A percentile compares a stretch with the other conserved stretches of the same genome.
Evolutionary conservation across 2,329 filamentous ascomycete genomes (phyloP).

Genomic region (Cladosporium cucumerinum): DNA sequence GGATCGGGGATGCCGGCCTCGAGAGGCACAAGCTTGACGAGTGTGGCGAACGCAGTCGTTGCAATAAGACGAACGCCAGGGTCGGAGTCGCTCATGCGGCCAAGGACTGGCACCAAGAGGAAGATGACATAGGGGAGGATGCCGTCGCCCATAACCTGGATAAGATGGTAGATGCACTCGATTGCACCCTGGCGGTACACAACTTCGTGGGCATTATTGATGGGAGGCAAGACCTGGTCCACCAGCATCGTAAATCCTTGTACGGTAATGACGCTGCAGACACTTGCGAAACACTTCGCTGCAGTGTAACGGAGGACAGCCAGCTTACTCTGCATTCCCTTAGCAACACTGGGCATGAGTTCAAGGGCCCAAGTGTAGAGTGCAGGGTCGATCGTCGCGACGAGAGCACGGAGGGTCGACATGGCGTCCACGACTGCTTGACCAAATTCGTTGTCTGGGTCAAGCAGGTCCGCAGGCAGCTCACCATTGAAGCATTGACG

Average conservation of each 20-base stretch:
- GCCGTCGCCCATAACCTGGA: slow-evolving; percentile 94
- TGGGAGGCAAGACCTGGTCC: slow-evolving; percentile 85
- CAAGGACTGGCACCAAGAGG: slow-evolving; percentile 93
- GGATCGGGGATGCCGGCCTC: slow-evolving; percentile 97
- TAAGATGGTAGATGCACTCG: slow-evolving; percentile 93
- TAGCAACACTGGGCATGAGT: slow-evolving; percentile 80
- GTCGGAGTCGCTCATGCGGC: slow-evolving; percentile 97
- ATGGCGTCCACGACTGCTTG: slow-evolving; percentile 93
- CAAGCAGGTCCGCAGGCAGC: slow-evolving; percentile 68
- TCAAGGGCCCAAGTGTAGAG: slow-evolving; percentile 78
- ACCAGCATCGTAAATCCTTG: slow-evolving; percentile 95
- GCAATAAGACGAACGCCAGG: slow-evolving; percentile 91
- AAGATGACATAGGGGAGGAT: slow-evolving; percentile 98
- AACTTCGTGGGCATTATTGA: slow-evolving; percentile 85
- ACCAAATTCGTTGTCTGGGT: slow-evolving; percentile 72
- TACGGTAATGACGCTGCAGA: slow-evolving; percentile 94
- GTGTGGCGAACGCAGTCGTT: slow-evolving; percentile 92
- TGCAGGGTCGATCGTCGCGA: slow-evolving; percentile 77
- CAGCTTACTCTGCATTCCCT: slow-evolving; percentile 79
- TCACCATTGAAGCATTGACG: slow-evolving; percentile 65
- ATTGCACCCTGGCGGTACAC: slow-evolving; percentile 89
- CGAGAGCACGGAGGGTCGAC: slow-evolving; percentile 85
- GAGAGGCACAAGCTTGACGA: slow-evolving; percentile 94
- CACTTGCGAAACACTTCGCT: slow-evolving; percentile 93
- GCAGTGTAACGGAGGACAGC: slow-evolving; percentile 95